phyloP scores from a whole-genome alignment of 1,139 yeast species.

The Yamadazyma blattariae region DNA sequence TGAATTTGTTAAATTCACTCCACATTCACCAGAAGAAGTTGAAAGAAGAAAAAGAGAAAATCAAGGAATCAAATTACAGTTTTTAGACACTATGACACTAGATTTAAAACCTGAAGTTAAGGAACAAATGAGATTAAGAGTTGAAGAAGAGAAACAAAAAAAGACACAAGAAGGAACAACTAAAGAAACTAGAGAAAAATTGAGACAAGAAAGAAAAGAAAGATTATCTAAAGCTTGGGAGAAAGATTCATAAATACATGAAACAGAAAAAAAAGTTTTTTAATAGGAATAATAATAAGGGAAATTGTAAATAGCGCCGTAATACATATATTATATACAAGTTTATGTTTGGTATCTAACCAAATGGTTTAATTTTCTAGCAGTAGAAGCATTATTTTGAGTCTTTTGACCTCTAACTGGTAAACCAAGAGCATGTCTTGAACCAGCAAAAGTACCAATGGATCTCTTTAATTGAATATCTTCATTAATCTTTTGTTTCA shows the following conservation, averaged over 20 bases:
- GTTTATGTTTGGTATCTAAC: too few relatives aligned
- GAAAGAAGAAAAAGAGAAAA: slow-evolving; percentile 36
- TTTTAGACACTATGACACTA: slow-evolving; percentile 36
- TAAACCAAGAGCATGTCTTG: slow-evolving; percentile 82
- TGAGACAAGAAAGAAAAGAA: neutral
- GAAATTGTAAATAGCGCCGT: neutral
- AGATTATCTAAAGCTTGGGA: too few relatives aligned
- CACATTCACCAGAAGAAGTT: slow-evolving; percentile 39
- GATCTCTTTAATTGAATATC: slow-evolving; percentile 78
- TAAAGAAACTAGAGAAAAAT: neutral
- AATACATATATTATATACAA: too few relatives aligned
- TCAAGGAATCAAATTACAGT: slow-evolving; percentile 20
- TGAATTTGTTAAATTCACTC: slow-evolving; percentile 37
- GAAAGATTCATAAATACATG: too few relatives aligned
- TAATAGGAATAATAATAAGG: too few relatives aligned
- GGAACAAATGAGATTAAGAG: slow-evolving; percentile 24
- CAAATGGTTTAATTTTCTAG: slow-evolving; percentile 76
- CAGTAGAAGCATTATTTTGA: slow-evolving; percentile 85
- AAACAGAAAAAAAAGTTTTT: neutral
- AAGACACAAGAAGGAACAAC: neutral
- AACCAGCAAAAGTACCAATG: slow-evolving; percentile 85
- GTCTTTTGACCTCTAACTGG: slow-evolving; percentile 97
- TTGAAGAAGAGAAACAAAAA: slow-evolving; percentile 15
- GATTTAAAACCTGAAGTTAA: slow-evolving; percentile 47
- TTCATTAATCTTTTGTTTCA: slow-evolving; percentile 71